Evolutionary conservation across 140 eudicot species (phyloP).

Genomic region (Stevia rebaudiana): DNA sequence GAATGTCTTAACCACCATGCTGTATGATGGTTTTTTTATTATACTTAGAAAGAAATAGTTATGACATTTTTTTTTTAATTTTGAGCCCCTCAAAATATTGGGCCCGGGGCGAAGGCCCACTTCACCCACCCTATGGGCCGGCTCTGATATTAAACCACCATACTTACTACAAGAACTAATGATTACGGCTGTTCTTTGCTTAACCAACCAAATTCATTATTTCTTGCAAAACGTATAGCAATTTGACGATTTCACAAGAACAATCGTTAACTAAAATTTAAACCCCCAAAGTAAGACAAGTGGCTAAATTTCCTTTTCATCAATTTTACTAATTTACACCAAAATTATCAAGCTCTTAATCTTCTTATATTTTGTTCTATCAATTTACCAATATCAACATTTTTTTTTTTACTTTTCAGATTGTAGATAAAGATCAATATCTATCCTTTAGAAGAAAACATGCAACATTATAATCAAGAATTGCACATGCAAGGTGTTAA

Average conservation of each 20-base stretch:
- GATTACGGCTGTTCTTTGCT: neutral
- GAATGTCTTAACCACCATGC: too few species aligned
- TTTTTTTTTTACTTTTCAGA: constrained; percentile 5
- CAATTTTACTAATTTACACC: constrained; percentile 33
- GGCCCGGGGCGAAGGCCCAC: too few species aligned
- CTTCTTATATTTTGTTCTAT: constrained; percentile 12
- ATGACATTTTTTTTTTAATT: too few species aligned
- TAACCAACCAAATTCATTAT: constrained; percentile 10
- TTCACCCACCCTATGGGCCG: too few species aligned
- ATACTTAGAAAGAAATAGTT: too few species aligned
- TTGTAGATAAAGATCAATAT: constrained; percentile 18
- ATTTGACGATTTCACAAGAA: constrained; percentile 19
- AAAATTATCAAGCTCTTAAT: constrained; percentile 4
- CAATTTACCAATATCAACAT: constrained; percentile 4
- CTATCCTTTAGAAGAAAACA: constrained; percentile 7
- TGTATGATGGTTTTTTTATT: too few species aligned
- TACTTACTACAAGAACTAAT: neutral
- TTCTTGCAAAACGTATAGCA: constrained; percentile 1
- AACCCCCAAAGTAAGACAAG: constrained; percentile 10
- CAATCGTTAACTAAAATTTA: constrained; percentile 14
- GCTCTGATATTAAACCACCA: constrained; percentile 8
- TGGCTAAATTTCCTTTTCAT: constrained; percentile 3
- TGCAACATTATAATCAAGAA: constrained; percentile 35
- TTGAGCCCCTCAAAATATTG: too few species aligned
- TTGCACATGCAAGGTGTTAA: constrained; percentile 99